A percentile compares a stretch with the other conserved stretches of the same genome.
phyloP scores from a whole-genome alignment of 306 rosid species.

The Begonia fuchsioides region DNA sequence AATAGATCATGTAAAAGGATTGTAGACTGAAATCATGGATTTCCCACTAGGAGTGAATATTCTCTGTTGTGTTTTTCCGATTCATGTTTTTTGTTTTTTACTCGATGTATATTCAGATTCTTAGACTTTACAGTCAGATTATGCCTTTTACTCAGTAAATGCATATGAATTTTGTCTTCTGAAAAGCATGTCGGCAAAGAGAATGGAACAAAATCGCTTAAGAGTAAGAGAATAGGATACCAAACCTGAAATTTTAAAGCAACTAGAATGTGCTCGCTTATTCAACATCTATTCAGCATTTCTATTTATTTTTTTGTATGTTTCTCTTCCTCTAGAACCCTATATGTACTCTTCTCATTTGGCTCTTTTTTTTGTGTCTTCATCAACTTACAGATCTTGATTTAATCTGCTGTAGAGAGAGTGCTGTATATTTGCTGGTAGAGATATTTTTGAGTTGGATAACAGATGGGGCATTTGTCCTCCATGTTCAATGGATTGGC shows the following conservation, averaged over 20 bases:
- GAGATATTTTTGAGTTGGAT: constrained; percentile 1
- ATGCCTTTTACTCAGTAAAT: constrained; percentile 38
- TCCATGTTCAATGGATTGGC: constrained; percentile 73
- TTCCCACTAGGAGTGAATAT: constrained; percentile 24
- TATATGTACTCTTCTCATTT: not conserved
- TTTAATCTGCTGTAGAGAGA: not conserved
- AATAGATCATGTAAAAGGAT: not conserved
- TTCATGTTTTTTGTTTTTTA: constrained; percentile 15
- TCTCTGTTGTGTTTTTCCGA: constrained; percentile 17
- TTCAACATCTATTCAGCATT: not conserved
- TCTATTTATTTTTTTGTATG: not conserved
- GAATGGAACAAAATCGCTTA: not conserved
- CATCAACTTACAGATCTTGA: constrained; percentile 4
- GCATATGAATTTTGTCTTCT: constrained; percentile 17
- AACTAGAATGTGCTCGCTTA: not conserved
- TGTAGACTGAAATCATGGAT: constrained; percentile 17
- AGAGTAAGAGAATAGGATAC: not conserved
- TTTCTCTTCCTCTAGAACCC: not conserved
- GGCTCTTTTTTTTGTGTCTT: not conserved
- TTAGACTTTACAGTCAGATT: constrained; percentile 54
- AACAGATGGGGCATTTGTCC: constrained; percentile 63
- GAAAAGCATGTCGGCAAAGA: not conserved
- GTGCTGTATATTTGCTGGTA: not conserved
- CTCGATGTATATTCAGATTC: constrained; percentile 33
- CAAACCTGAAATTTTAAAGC: not conserved